These are phyloP conservation scores for Cordyceps fumosorosea DNA, from an alignment of 2,329 filamentous ascomycete genomes.

Conservation along the genomic window DNA sequence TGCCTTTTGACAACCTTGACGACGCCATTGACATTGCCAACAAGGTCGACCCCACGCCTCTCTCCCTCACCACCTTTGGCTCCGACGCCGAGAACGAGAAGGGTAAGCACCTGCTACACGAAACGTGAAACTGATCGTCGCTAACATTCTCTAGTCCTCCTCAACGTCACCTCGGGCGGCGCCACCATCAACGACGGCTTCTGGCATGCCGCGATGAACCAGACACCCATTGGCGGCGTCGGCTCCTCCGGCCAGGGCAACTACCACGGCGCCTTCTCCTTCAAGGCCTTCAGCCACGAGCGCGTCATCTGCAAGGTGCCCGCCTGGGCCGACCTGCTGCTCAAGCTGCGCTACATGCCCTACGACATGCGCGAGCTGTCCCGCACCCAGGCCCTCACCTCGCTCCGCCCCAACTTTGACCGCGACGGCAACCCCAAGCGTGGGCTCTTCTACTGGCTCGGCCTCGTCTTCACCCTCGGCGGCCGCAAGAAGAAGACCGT, in stretches of 20 bases:
- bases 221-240: slow-evolving; percentile 75
- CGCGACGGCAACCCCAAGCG: slow-evolving; percentile 47
- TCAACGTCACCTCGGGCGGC: slow-evolving; percentile 59
- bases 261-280: slow-evolving; percentile 71
- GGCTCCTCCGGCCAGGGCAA: slow-evolving; percentile 70
- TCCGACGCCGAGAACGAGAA: slow-evolving; percentile 70
- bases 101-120: slow-evolving; percentile 38
- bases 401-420: slow-evolving; percentile 52
- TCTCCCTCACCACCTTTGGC: slow-evolving; percentile 82
- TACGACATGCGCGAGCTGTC: slow-evolving; percentile 43
- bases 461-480: slow-evolving; percentile 46
- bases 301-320: slow-evolving; percentile 55
- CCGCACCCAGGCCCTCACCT: slow-evolving; percentile 36
- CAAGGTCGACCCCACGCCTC: slow-evolving; percentile 71
- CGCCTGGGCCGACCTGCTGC: slow-evolving; percentile 58
- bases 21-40: slow-evolving; percentile 80
- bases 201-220: slow-evolving; percentile 64
- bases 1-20: slow-evolving; percentile 73
- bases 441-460: slow-evolving; percentile 48
- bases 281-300: slow-evolving; percentile 61
- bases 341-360: slow-evolving; percentile 63
- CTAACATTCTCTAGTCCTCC: slow-evolving; percentile 44
- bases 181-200: slow-evolving; percentile 60
- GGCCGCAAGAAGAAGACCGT: slow-evolving; percentile 41
- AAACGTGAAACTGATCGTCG: neutral